Evolutionary conservation across 179 eudicot genomes (phyloP).

Genomic region (Silene vulgaris): DNA sequence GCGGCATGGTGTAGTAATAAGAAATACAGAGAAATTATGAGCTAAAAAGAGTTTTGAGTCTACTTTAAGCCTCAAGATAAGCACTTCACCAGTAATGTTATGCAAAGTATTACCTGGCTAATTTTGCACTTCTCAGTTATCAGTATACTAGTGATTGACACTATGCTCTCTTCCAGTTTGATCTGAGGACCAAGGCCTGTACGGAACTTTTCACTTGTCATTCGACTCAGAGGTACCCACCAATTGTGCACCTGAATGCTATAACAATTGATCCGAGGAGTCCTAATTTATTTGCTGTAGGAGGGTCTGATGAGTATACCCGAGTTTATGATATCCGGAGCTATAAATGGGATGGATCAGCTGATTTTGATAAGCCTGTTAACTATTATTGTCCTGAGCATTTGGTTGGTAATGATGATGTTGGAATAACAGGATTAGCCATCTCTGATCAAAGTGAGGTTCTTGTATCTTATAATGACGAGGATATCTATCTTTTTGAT

Average conservation of each 20-base stretch:
- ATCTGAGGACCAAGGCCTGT: slow-evolving; percentile 68
- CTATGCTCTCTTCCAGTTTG: slow-evolving; percentile 54
- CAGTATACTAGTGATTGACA: neutral
- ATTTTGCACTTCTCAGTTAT: neutral
- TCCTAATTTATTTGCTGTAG: slow-evolving; percentile 76
- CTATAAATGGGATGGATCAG: slow-evolving; percentile 60
- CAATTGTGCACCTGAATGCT: slow-evolving; percentile 50
- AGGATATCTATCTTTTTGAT: slow-evolving; percentile 68
- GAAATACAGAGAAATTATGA: neutral
- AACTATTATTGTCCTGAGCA: slow-evolving; percentile 74
- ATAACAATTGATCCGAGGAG: slow-evolving; percentile 84
- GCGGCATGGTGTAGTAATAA: neutral
- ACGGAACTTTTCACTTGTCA: slow-evolving; percentile 75
- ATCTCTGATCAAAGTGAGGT: slow-evolving; percentile 90
- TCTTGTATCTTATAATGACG: slow-evolving; percentile 75
- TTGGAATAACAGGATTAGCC: slow-evolving; percentile 88
- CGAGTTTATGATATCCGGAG: slow-evolving; percentile 82
- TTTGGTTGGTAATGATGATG: slow-evolving; percentile 55
- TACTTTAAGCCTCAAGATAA: neutral
- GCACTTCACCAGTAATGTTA: neutral
- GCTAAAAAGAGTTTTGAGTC: neutral
- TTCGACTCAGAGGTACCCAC: slow-evolving; percentile 36
- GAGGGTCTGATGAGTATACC: slow-evolving; percentile 77
- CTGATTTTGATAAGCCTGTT: slow-evolving; percentile 66
- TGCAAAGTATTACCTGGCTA: neutral